These are phyloP conservation scores for Pelargonium fulgidum DNA, from an alignment of 441 rosid genomes.

Conservation along the genomic window DNA sequence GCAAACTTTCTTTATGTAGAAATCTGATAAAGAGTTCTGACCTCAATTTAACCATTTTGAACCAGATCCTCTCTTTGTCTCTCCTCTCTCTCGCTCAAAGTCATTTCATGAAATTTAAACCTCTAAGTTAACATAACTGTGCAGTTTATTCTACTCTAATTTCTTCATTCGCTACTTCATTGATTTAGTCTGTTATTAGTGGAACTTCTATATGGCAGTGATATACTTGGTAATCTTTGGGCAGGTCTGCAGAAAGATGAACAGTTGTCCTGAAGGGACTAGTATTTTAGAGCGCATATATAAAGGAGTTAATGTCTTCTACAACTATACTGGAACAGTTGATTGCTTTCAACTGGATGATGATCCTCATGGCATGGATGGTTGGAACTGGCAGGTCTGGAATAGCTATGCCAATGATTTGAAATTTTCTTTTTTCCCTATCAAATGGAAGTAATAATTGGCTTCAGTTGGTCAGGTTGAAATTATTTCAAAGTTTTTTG, in stretches of 20 bases:
- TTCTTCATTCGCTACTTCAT: too few relatives aligned
- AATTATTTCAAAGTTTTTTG: constrained; percentile 7
- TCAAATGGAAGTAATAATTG: neutral
- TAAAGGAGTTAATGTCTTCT: constrained; percentile 57
- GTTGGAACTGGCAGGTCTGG: constrained; percentile 87
- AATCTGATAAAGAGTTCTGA: neutral
- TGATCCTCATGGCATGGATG: constrained; percentile 84
- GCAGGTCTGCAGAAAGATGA: constrained; percentile 72
- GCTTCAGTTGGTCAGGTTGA: neutral
- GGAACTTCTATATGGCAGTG: too few relatives aligned
- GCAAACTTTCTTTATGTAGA: neutral
- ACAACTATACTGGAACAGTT: constrained; percentile 63
- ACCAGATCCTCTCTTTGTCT: neutral
- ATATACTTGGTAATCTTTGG: constrained; percentile 3
- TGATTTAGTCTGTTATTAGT: too few relatives aligned
- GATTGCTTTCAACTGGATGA: constrained; percentile 76
- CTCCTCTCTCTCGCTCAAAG: too few relatives aligned
- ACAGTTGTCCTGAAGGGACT: constrained; percentile 39
- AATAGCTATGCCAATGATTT: neutral
- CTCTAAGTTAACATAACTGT: too few relatives aligned
- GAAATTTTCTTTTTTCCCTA: neutral
- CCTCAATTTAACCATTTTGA: neutral
- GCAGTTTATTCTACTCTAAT: too few relatives aligned
- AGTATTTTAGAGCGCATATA: constrained; percentile 58
- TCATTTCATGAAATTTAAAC: too few relatives aligned